Evolutionary conservation across 225 moss, liverwort and hornwort species (phyloP), one percentile per base, ranked within the genome.

Genomic region (Bryum argenteum): DNA sequence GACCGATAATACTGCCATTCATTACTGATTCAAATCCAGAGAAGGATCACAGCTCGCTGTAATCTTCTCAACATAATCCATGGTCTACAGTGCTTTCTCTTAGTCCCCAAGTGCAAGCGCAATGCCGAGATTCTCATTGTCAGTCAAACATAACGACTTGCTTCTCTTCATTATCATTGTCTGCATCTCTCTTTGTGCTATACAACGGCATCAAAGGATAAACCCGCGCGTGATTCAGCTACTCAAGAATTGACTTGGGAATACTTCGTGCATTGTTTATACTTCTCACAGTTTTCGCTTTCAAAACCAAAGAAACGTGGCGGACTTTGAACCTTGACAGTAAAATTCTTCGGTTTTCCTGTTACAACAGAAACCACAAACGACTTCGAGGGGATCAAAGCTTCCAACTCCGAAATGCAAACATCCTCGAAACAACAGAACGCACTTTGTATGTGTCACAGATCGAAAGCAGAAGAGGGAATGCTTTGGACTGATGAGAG

Each of bases 91-190:
- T 16, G 57, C 57, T 19, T 65, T 73, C 3, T 14, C 44, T 14
- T 11, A 11, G 18, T 43, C 65, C 23, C 73, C 73, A 45, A 73
- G 65, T 8, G 73, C 65, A 51, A 73, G 56, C n/a, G 73, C 73
- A 18, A 53, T 57, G 44, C 65, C 65, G 1, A 65, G 65, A 8
- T 22, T 56, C 43, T 23, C n/a, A n/a, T 73, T 65, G 42, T 54
- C 65, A 24, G 65, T 73, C 1, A 26, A 63, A 18, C 43, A 56
- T 55, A 73, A 57, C 13, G 73, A 65, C 43, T 73, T 73, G 44
- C 42, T 65, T 44, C 33, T 33, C 33, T 33, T 33, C 4, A 33
- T 33, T 33, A 33, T 33, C 33, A 28, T 33, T 16, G 65, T 57
- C 55, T 73, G 73, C 73, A 73, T 65, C 33, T 33, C 33, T 33